These are phyloP conservation scores for Theileria orientalis DNA, from an alignment of 169 alveolate genomes.

Conservation along the genomic window DNA sequence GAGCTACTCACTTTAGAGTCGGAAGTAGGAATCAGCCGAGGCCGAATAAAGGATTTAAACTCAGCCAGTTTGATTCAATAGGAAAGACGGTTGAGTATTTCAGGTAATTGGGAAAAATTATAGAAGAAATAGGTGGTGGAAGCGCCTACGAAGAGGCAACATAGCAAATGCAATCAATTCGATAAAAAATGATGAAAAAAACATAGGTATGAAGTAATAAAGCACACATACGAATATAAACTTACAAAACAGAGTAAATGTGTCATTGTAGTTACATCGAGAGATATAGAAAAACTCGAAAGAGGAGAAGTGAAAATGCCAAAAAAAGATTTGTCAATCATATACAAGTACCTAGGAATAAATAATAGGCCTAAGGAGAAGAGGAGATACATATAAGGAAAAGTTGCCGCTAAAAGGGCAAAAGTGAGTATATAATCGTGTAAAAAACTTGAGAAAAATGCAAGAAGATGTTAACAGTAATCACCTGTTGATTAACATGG, in stretches of 20 bases:
- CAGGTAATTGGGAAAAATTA: constrained; percentile 22
- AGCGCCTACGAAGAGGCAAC: constrained; percentile 51
- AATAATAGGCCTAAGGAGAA: not conserved
- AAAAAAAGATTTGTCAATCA: not conserved
- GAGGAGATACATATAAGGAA: not conserved
- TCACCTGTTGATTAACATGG: not conserved
- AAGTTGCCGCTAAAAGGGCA: too few relatives aligned
- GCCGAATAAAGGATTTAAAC: constrained; percentile 63
- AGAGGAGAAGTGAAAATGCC: not conserved
- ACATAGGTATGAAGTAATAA: not conserved
- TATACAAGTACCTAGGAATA: constrained; percentile 2
- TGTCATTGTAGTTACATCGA: not conserved
- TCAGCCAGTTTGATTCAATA: constrained; percentile 14
- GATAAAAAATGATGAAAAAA: not conserved
- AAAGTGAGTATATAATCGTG: not conserved
- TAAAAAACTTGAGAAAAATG: not conserved
- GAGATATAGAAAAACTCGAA: constrained; percentile 1
- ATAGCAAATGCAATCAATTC: constrained; percentile 35
- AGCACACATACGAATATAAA: too few relatives aligned
- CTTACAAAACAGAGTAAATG: too few relatives aligned
- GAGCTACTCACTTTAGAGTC: constrained; percentile 62
- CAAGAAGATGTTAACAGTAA: not conserved
- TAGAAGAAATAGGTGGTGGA: constrained; percentile 57
- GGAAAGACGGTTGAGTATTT: constrained; percentile 55
- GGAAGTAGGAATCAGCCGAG: constrained; percentile 66